Percentiles rank a stretch among this genome's conserved stretches.
Evolutionary conservation across 1,284 basidiomycete species (phyloP).

Genomic region (Phellinidium pouzarii): DNA sequence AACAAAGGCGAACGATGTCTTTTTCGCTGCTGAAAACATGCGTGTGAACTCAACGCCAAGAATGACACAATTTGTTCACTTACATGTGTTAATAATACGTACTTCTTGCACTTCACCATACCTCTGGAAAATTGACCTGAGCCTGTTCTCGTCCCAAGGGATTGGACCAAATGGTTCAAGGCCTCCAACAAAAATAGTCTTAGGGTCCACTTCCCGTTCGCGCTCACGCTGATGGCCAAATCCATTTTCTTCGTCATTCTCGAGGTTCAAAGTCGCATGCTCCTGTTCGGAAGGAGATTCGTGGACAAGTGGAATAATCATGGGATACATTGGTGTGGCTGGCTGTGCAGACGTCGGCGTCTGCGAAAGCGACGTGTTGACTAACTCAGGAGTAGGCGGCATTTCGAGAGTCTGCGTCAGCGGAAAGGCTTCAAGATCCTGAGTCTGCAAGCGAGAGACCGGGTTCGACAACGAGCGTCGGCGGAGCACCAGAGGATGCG

Average conservation of each 20-base stretch:
- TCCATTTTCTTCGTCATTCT: background rate
- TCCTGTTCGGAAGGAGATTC: background rate
- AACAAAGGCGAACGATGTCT: conserved; percentile 68
- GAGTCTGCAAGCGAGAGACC: background rate
- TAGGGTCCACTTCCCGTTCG: conserved; percentile 42
- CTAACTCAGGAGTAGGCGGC: conserved; percentile 16
- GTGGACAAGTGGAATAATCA: conserved; percentile 1
- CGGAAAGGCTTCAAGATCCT: background rate
- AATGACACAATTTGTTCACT: conserved; percentile 23
- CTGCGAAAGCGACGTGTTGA: conserved; percentile 4
- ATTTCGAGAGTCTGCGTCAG: conserved; percentile 8
- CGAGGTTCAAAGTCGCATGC: background rate
- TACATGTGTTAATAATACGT: conserved; percentile 58
- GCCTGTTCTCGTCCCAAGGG: conserved; percentile 60
- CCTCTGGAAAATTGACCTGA: conserved; percentile 48
- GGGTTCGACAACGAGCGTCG: conserved; percentile 19
- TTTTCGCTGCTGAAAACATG: conserved; percentile 42
- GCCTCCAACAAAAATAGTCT: conserved; percentile 69
- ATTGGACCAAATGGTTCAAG: conserved; percentile 54
- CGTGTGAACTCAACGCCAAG: background rate
- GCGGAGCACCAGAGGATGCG: conserved; percentile 10
- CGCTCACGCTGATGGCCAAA: conserved; percentile 19
- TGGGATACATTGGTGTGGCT: conserved; percentile 16
- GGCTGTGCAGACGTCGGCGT: conserved; percentile 18
- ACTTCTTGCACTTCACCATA: conserved; percentile 60